A percentile compares a stretch with the other conserved stretches of the same genome.
These are phyloP conservation scores for Cenchrus purpureus DNA, from an alignment of 176 grass and related monocot genomes.

Conservation along the genomic window DNA sequence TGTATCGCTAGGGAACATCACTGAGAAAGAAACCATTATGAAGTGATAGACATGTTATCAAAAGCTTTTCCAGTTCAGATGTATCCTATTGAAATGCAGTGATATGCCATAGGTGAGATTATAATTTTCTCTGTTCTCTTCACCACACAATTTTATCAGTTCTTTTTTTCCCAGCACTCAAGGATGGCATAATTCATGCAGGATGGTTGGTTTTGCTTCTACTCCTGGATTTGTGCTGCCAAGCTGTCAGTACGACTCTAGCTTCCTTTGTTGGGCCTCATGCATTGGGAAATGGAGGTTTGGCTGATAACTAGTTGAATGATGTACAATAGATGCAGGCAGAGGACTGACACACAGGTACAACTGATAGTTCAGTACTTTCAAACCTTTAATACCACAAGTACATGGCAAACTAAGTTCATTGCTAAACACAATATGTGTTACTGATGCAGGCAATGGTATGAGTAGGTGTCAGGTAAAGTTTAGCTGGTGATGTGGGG, in stretches of 20 bases:
- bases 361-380: not conserved
- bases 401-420: not conserved
- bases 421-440: not conserved
- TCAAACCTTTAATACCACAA: not conserved
- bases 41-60: conserved; percentile 27
- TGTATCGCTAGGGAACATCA: conserved; percentile 55
- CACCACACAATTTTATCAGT: not conserved
- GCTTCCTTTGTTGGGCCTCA: not conserved
- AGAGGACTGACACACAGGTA: conserved; percentile 33
- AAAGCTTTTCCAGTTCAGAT: conserved; percentile 8
- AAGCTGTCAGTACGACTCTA: not conserved
- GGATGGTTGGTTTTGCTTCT: conserved; percentile 29
- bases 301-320: conserved; percentile 10
- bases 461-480: conserved; percentile 14
- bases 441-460: conserved; percentile 25
- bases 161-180: conserved; percentile 17
- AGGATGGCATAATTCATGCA: not conserved
- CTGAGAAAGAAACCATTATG: conserved; percentile 42
- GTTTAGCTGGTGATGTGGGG: not conserved
- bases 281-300: conserved; percentile 25
- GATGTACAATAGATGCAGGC: not conserved
- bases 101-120: conserved; percentile 34
- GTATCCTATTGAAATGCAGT: conserved; percentile 17
- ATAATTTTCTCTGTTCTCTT: not conserved
- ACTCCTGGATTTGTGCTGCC: conserved; percentile 20